A percentile compares a stretch with the other conserved stretches of the same genome.
phyloP scores from a whole-genome alignment of 192 early-diverging fungal species.

The Funneliformis mosseae region DNA sequence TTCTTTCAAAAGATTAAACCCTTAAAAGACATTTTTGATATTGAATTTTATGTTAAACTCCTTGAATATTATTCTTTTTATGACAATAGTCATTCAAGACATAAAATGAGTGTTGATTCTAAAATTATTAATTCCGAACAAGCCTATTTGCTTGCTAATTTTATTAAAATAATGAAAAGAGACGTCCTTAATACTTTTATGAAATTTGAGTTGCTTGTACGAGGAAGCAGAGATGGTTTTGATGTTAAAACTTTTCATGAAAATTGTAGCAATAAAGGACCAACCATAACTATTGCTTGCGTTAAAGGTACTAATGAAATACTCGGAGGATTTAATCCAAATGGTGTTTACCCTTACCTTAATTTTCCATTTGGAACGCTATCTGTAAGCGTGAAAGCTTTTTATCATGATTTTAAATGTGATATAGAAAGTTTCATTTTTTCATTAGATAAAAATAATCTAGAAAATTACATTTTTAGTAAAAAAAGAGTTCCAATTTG shows the following conservation, averaged over 20 bases:
- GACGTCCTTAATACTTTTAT: neutral
- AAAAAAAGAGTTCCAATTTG: neutral
- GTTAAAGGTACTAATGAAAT: conserved; percentile 32
- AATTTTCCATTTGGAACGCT: too few species aligned
- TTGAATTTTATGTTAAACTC: neutral
- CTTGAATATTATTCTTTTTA: neutral
- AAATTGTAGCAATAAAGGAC: conserved; percentile 31
- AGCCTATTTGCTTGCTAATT: neutral
- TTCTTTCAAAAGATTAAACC: conserved; percentile 6
- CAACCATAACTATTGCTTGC: conserved; percentile 28
- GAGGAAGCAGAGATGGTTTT: conserved; percentile 18
- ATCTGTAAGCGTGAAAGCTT: too few species aligned
- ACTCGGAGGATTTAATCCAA: conserved; percentile 38
- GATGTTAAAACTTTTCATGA: neutral
- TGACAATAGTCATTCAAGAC: neutral
- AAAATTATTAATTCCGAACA: neutral
- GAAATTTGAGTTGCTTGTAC: neutral
- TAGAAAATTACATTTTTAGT: neutral
- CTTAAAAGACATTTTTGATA: neutral
- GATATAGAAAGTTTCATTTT: neutral
- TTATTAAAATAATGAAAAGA: neutral
- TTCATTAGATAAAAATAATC: too few species aligned
- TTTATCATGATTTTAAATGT: conserved; percentile 12
- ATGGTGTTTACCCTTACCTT: too few species aligned
- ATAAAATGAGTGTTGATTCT: neutral